Conservation (phyloP, 371 early-diverging fungal genomes). For the Lichtheimia corymbifera region DNA sequence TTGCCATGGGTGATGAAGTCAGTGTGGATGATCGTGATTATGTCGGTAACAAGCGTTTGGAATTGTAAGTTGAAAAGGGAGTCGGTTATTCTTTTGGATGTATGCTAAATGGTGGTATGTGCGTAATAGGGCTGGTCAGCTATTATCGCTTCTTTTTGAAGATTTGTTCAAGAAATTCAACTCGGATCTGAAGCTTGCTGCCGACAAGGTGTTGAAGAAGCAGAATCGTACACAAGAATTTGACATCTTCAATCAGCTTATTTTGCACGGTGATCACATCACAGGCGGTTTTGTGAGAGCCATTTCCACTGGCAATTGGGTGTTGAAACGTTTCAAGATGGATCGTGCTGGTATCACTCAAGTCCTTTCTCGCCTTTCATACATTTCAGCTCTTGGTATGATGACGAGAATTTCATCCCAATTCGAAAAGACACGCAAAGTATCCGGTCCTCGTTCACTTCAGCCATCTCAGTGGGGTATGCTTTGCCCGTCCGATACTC, state of each 20-base stretch:
- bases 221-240: conserved; percentile 93
- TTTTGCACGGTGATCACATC: conserved; percentile 88
- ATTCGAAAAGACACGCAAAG: conserved; percentile 99
- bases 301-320: conserved; percentile 99
- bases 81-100: neutral
- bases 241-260: conserved; percentile 90
- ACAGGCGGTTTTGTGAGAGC: conserved; percentile 95
- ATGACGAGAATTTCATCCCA: conserved; percentile 99
- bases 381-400: conserved; percentile 99
- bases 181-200: conserved; percentile 84
- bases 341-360: conserved; percentile 99
- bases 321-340: conserved; percentile 99
- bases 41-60: conserved; percentile 99
- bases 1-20: conserved; percentile 81
- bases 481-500: conserved; percentile 99
- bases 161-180: conserved; percentile 99
- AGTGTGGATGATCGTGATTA: conserved; percentile 99
- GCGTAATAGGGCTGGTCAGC: conserved; percentile 88
- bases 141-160: conserved; percentile 98
- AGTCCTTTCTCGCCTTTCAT: conserved; percentile 95
- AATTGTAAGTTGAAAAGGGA: conserved; percentile 68
- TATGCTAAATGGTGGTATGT: neutral
- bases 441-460: conserved; percentile 97
- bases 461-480: conserved; percentile 99
- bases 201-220: conserved; percentile 94